phyloP scores from a whole-genome alignment of 2,329 filamentous ascomycete genomes.

The Escovopsis sp. region DNA sequence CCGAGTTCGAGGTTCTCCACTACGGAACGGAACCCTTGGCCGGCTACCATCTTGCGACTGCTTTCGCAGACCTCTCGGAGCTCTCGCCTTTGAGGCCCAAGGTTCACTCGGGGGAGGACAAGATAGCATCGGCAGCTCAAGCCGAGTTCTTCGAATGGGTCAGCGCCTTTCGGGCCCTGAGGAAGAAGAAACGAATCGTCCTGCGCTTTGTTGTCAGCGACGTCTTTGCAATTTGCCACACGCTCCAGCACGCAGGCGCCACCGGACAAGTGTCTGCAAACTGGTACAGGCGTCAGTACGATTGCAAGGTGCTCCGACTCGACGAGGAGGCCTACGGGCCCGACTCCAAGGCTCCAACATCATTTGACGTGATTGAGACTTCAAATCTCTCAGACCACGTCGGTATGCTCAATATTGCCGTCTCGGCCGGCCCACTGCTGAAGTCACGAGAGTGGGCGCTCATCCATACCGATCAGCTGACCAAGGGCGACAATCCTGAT shows the following conservation, averaged over 20 bases:
- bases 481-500: constrained; percentile 15
- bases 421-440: constrained; percentile 33
- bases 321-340: constrained; percentile 26
- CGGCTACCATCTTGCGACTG: constrained; percentile 42
- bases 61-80: constrained; percentile 23
- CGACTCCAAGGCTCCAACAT: constrained; percentile 18
- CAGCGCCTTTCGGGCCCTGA: constrained; percentile 20
- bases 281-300: constrained; percentile 27
- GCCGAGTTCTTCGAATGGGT: constrained; percentile 33
- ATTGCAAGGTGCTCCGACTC: constrained; percentile 25
- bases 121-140: constrained; percentile 21
- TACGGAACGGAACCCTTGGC: constrained; percentile 36
- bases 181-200: constrained; percentile 14
- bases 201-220: constrained; percentile 35
- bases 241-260: constrained; percentile 27
- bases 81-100: constrained; percentile 23
- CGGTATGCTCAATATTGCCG: constrained; percentile 21
- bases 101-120: constrained; percentile 6
- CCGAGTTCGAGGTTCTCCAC: constrained; percentile 24
- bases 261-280: constrained; percentile 19
- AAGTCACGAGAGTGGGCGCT: constrained; percentile 26
- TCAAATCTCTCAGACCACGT: constrained; percentile 28
- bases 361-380: constrained; percentile 44
- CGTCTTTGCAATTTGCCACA: constrained; percentile 35
- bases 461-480: constrained; percentile 32